Conservation (phyloP, 345 rosid genomes). For the Eucalyptus shirleyi region DNA sequence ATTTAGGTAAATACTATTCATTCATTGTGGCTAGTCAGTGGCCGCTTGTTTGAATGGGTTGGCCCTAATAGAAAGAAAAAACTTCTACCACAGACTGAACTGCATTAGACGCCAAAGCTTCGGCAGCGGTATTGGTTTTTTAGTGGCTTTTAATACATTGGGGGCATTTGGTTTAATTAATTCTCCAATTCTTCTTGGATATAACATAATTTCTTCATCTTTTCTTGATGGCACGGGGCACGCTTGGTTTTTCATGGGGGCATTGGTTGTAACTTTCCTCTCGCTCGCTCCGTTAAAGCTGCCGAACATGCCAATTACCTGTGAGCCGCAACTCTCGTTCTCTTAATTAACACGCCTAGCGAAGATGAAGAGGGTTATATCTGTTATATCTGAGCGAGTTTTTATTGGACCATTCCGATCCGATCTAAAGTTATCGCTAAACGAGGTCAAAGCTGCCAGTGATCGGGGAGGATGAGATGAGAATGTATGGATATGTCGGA, state of each 20-base stretch:
- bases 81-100: neutral
- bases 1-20: neutral
- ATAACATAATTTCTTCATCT: neutral
- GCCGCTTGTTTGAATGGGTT: neutral
- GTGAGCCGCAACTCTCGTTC: neutral
- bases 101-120: neutral
- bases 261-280: neutral
- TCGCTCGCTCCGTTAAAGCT: neutral
- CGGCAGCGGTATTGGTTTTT: neutral
- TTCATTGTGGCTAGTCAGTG: neutral
- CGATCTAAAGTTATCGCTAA: neutral
- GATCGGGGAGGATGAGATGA: neutral
- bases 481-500: neutral
- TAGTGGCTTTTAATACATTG: neutral
- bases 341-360: neutral
- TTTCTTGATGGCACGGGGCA: neutral
- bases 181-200: neutral
- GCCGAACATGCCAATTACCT: neutral
- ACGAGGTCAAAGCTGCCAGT: neutral
- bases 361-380: neutral
- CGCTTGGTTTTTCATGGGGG: neutral
- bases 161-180: neutral
- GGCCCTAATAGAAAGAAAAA: neutral
- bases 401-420: neutral
- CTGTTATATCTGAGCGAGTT: neutral